phyloP scores from a whole-genome alignment of 257 asterid species.

The Penstemon eatonii region DNA sequence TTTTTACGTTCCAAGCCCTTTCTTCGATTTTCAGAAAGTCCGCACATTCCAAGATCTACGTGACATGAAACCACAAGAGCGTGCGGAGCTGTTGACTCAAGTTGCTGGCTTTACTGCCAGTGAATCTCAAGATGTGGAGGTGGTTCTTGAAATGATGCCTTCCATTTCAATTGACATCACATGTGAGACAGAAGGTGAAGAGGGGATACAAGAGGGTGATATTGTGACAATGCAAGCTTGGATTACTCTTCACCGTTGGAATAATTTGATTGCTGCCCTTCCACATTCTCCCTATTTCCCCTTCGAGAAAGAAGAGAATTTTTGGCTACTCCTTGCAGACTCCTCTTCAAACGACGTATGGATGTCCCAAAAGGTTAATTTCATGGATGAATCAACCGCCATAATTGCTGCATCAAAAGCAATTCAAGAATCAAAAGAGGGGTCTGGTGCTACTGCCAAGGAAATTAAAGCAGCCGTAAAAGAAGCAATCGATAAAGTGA shows the following conservation, averaged over 20 bases:
- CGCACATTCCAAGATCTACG: conserved; percentile 85
- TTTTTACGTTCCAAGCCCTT: conserved; percentile 13
- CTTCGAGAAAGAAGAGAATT: conserved; percentile 79
- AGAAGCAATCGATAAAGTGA: conserved; percentile 69
- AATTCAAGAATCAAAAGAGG: conserved; percentile 83
- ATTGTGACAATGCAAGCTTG: conserved; percentile 94
- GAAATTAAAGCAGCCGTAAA: conserved; percentile 71
- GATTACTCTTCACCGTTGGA: conserved; percentile 76
- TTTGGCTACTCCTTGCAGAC: conserved; percentile 92
- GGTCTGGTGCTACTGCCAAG: conserved; percentile 75
- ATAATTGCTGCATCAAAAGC: conserved; percentile 88
- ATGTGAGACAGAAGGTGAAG: conserved; percentile 99
- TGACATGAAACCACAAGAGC: conserved; percentile 75
- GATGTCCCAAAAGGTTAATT: conserved; percentile 90
- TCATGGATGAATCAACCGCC: conserved; percentile 89
- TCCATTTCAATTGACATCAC: conserved; percentile 72
- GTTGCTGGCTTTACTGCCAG: conserved; percentile 75
- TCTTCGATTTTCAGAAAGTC: conserved; percentile 59
- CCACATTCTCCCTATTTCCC: conserved; percentile 92
- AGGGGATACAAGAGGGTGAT: conserved; percentile 95
- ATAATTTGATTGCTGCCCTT: conserved; percentile 66
- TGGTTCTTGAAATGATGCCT: conserved; percentile 94
- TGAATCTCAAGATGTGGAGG: conserved; percentile 84
- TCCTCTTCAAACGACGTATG: conserved; percentile 78
- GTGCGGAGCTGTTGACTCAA: conserved; percentile 75